phyloP scores from a whole-genome alignment of 1,139 yeast species.

The Meyerozyma carpophila region DNA sequence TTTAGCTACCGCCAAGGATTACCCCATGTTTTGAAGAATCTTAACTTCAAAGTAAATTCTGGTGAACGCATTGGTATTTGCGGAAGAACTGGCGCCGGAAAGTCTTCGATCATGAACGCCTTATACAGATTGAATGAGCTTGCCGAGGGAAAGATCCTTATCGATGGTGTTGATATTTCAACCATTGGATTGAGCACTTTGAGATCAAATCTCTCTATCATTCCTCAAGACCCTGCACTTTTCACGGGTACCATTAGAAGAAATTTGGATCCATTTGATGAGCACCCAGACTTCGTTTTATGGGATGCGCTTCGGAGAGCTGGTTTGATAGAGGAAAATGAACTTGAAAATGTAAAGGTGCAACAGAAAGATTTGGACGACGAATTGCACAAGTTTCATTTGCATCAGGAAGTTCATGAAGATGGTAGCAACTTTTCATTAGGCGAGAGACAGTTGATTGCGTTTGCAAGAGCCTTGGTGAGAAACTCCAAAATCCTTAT shows the following conservation, averaged over 20 bases:
- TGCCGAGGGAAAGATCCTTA: constrained; percentile 11
- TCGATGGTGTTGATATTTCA: constrained; percentile 13
- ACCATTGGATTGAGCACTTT: constrained; percentile 8
- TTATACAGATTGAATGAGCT: constrained; percentile 15
- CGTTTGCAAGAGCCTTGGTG: constrained; percentile 38
- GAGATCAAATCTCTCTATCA: constrained; percentile 12
- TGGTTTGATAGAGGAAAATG: constrained; percentile 47
- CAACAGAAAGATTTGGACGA: constrained; percentile 1
- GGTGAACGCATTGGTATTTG: constrained; percentile 18
- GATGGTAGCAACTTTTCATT: constrained; percentile 37
- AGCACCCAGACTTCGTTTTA: constrained; percentile 45
- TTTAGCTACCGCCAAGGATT: constrained; percentile 16
- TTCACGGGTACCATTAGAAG: constrained; percentile 11
- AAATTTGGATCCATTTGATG: constrained; percentile 51
- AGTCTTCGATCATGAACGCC: constrained; percentile 19
- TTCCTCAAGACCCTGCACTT: constrained; percentile 14
- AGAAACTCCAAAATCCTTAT: constrained; percentile 32
- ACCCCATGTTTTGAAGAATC: constrained; percentile 14
- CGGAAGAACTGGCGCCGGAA: constrained; percentile 22
- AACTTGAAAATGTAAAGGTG: background rate
- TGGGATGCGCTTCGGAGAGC: constrained; percentile 52
- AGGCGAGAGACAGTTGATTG: constrained; percentile 38
- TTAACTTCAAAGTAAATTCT: constrained; percentile 11
- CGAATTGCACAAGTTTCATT: constrained; percentile 22
- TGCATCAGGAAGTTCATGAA: constrained; percentile 34